Percentiles rank a stretch among this genome's conserved stretches.
These are phyloP conservation scores for Calonectria hawksworthii DNA, from an alignment of 2,329 filamentous ascomycete genomes.

Conservation along the genomic window DNA sequence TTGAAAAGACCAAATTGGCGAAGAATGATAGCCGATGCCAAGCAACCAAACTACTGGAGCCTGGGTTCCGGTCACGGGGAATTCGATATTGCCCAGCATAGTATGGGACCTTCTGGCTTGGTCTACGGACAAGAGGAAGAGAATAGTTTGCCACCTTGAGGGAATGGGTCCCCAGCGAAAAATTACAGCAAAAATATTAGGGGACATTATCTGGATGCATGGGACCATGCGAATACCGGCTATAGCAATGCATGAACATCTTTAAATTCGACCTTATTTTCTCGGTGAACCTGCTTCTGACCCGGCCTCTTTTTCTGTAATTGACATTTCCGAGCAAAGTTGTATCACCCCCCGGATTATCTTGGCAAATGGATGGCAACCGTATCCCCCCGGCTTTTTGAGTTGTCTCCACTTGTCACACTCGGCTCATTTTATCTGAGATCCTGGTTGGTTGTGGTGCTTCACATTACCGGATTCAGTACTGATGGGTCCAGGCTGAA, in stretches of 20 bases:
- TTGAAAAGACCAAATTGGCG: background rate
- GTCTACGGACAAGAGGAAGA: background rate
- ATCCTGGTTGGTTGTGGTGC: background rate
- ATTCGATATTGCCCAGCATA: background rate
- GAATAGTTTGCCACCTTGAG: background rate
- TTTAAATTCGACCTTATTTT: background rate
- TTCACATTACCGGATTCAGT: background rate
- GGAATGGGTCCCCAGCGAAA: background rate
- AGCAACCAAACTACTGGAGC: background rate
- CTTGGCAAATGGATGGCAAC: background rate
- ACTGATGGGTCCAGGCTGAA: background rate
- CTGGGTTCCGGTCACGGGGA: background rate
- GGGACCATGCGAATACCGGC: background rate
- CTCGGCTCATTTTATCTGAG: background rate
- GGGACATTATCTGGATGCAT: background rate
- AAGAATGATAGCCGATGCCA: background rate
- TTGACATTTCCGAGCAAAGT: too few species aligned
- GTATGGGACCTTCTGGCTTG: background rate
- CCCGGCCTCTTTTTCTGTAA: too few species aligned
- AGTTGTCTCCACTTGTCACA: background rate
- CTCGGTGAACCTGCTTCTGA: background rate
- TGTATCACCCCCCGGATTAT: background rate
- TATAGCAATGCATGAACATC: background rate
- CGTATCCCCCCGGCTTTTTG: background rate
- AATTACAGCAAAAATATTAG: background rate